phyloP scores from a whole-genome alignment of 2,329 filamentous ascomycete genomes.

The Botrytis cinerea region DNA sequence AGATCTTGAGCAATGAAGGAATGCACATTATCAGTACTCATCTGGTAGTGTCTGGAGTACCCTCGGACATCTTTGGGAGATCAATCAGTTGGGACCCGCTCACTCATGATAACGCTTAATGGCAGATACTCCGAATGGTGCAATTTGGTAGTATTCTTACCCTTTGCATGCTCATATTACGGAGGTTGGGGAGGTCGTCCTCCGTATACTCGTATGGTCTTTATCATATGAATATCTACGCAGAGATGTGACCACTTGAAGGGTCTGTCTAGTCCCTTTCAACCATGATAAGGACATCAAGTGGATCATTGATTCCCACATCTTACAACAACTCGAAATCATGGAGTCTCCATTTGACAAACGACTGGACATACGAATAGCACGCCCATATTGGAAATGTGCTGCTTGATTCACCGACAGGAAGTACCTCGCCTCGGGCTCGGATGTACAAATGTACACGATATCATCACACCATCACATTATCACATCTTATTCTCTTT shows the following conservation, averaged over 20 bases:
- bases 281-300: not conserved
- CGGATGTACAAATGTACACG: not conserved
- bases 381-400: not conserved
- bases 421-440: not conserved
- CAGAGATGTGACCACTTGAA: not conserved
- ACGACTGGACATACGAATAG: not conserved
- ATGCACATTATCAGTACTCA: not conserved
- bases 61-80: not conserved
- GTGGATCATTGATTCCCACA: not conserved
- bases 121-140: not conserved
- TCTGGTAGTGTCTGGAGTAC: not conserved
- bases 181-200: not conserved
- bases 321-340: not conserved
- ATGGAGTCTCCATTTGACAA: not conserved
- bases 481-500: not conserved
- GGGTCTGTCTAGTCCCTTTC: not conserved
- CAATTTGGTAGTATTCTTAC: not conserved
- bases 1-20: not conserved
- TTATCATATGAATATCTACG: not conserved
- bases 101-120: not conserved
- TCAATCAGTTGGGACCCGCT: not conserved
- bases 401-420: not conserved
- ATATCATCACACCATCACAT: not conserved
- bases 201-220: not conserved
- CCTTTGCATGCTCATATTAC: not conserved